phyloP scores from a whole-genome alignment of 371 early-diverging fungal species.

The Rhizopus arrhizus region DNA sequence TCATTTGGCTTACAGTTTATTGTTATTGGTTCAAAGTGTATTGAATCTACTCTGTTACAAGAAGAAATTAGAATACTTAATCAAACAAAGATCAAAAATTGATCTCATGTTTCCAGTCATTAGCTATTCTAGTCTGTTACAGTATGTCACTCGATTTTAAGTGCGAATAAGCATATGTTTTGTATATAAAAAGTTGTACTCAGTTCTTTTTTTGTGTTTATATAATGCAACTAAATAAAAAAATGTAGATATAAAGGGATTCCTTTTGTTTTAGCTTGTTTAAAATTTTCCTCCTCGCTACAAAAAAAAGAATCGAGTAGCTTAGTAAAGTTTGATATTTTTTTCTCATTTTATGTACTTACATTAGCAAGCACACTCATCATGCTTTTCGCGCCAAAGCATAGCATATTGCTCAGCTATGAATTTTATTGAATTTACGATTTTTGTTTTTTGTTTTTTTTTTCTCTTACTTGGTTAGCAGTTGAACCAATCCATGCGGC shows the following conservation, averaged over 20 bases:
- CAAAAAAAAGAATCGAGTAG: no score
- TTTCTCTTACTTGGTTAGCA: conserved; percentile 44
- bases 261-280: no score
- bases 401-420: conserved; percentile 50
- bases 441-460: background rate
- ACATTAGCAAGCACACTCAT: conserved; percentile 42
- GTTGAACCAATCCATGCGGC: conserved; percentile 65
- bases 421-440: background rate
- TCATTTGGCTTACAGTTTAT: conserved; percentile 12
- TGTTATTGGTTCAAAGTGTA: conserved; percentile 13
- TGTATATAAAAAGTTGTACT: no score
- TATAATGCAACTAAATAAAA: no score
- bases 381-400: conserved; percentile 49
- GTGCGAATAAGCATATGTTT: no score
- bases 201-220: no score
- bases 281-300: conserved; percentile 20
- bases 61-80: background rate
- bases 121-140: no score
- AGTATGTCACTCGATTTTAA: no score
- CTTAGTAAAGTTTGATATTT: no score
- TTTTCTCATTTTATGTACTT: conserved; percentile 12
- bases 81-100: conserved; percentile 18
- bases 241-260: no score
- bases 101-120: background rate
- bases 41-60: conserved; percentile 10